These are phyloP conservation scores for Decorospora gaudefroyi DNA, from an alignment of 2,329 filamentous ascomycete genomes.

Conservation along the genomic window DNA sequence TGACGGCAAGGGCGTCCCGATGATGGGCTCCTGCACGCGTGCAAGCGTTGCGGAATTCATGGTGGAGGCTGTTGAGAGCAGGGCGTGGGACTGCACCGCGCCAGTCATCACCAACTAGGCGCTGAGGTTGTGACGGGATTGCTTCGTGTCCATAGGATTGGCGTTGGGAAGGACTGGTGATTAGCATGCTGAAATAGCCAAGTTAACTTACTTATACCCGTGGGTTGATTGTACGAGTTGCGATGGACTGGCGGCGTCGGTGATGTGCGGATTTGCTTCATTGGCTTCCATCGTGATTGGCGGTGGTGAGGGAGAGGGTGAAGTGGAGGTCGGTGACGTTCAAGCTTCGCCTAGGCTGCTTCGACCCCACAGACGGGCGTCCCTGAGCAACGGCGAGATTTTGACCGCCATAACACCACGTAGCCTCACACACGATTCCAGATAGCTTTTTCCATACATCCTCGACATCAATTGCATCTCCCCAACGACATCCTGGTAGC, in stretches of 20 bases:
- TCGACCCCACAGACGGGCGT: constrained; percentile 17
- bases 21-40: constrained; percentile 48
- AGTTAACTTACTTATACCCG: too few species aligned
- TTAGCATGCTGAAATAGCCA: too few species aligned
- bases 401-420: constrained; percentile 19
- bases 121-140: not conserved
- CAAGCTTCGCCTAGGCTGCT: constrained; percentile 18
- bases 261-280: too few species aligned
- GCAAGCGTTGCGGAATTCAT: constrained; percentile 55
- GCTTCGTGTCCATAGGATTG: not conserved
- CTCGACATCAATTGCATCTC: constrained; percentile 16
- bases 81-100: constrained; percentile 51
- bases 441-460: constrained; percentile 5
- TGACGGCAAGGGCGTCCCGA: constrained; percentile 50
- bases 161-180: constrained; percentile 1
- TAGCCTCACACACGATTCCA: constrained; percentile 14
- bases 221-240: too few species aligned
- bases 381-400: constrained; percentile 19
- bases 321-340: constrained; percentile 9
- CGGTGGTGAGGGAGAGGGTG: not conserved
- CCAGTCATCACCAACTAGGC: constrained; percentile 54
- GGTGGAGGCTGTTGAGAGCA: constrained; percentile 51
- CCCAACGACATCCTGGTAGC: constrained; percentile 1
- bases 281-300: too few species aligned
- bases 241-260: too few species aligned